phyloP scores from a whole-genome alignment of 495 filamentous ascomycete species.

The Beverwykella pulmonaria region DNA sequence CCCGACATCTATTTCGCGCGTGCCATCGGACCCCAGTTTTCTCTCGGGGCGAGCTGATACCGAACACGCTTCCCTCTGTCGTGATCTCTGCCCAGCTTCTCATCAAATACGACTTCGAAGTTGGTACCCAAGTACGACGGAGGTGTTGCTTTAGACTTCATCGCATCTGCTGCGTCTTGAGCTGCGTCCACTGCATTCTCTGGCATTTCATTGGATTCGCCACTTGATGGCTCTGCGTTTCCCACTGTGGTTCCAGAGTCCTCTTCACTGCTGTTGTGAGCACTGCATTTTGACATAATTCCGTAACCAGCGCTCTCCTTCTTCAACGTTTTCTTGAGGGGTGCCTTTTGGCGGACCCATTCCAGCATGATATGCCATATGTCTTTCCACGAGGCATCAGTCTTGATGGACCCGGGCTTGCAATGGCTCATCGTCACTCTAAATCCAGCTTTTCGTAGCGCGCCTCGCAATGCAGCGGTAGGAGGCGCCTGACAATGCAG shows the following conservation, averaged over 20 bases:
- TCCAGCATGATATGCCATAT: constrained; percentile 94
- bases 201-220: constrained; percentile 26
- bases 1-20: constrained; percentile 63
- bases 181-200: constrained; percentile 22
- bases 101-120: constrained; percentile 78
- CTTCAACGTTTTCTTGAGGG: constrained; percentile 72
- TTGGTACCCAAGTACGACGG: constrained; percentile 44
- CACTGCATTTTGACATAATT: constrained; percentile 58
- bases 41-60: constrained; percentile 84
- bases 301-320: constrained; percentile 67
- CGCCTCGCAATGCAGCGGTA: constrained; percentile 73
- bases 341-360: constrained; percentile 77
- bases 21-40: constrained; percentile 92
- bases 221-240: constrained; percentile 42
- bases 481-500: constrained; percentile 76
- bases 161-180: constrained; percentile 27
- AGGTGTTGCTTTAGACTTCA: constrained; percentile 11
- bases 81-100: constrained; percentile 69
- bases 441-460: constrained; percentile 78
- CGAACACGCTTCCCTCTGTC: constrained; percentile 67
- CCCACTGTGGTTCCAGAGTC: constrained; percentile 35
- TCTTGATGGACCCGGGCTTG: constrained; percentile 85
- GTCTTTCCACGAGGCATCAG: constrained; percentile 82
- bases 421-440: constrained; percentile 79
- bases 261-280: constrained; percentile 15